These are phyloP conservation scores for Pueraria montana DNA, from an alignment of 306 rosid species.

Conservation along the genomic window DNA sequence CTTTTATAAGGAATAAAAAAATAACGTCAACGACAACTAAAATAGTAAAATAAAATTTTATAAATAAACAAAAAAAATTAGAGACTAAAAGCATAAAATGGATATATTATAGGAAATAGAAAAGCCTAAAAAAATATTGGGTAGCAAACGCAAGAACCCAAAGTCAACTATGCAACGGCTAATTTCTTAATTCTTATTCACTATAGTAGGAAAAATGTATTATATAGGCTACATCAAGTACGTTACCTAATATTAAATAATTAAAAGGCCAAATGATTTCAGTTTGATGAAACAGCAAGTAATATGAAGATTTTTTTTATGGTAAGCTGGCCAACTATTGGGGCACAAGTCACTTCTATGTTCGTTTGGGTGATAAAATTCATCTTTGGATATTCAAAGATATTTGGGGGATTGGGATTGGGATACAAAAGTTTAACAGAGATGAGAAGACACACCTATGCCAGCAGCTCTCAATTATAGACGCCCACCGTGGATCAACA, in stretches of 20 bases:
- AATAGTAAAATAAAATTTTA: too few species aligned
- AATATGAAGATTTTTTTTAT: slow-evolving; percentile 16
- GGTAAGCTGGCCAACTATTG: slow-evolving; percentile 35
- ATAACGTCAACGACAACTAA: too few species aligned
- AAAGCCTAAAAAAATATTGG: not conserved
- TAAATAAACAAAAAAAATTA: too few species aligned
- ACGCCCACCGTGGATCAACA: slow-evolving; percentile 86
- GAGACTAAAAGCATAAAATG: too few species aligned
- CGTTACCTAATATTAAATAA: slow-evolving; percentile 10
- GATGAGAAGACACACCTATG: slow-evolving; percentile 64
- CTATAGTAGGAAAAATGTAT: slow-evolving; percentile 7
- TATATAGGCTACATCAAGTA: slow-evolving; percentile 15
- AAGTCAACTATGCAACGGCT: slow-evolving; percentile 20
- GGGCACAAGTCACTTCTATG: slow-evolving; percentile 17
- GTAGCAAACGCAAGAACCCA: slow-evolving; percentile 2
- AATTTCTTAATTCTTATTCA: slow-evolving; percentile 37
- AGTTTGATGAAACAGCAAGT: slow-evolving; percentile 35
- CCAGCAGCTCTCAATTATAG: slow-evolving; percentile 96
- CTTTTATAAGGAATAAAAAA: too few species aligned
- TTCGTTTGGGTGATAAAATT: slow-evolving; percentile 35
- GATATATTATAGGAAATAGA: too few species aligned
- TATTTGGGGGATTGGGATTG: not conserved
- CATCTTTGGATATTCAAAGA: slow-evolving; percentile 30
- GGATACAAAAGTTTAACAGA: not conserved
- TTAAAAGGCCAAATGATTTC: slow-evolving; percentile 6